A percentile compares a stretch with the other conserved stretches of the same genome.
These are phyloP conservation scores for Ophiosphaerella korrae DNA, from an alignment of 2,329 filamentous ascomycete genomes.

Conservation along the genomic window DNA sequence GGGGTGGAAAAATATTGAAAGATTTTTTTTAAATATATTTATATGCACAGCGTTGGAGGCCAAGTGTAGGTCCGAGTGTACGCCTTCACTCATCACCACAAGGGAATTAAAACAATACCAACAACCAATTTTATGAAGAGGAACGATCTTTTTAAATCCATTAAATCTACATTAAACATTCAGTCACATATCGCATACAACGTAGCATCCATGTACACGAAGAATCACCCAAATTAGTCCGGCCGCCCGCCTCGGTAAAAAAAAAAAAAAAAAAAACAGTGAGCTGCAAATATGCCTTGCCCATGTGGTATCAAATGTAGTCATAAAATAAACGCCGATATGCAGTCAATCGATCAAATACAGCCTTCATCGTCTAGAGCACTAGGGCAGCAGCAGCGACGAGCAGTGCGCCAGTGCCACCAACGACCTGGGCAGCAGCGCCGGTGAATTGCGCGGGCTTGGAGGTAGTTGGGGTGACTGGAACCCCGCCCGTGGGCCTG, in stretches of 20 bases:
- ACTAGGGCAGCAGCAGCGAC: slow-evolving; percentile 30
- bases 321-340: slow-evolving; percentile 20
- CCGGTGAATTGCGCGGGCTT: slow-evolving; percentile 22
- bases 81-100: too few species aligned
- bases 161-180: slow-evolving; percentile 6
- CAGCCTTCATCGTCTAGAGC: slow-evolving; percentile 22
- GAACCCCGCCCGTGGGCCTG: slow-evolving; percentile 16
- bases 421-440: slow-evolving; percentile 25
- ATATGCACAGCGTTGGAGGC: too few species aligned
- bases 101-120: too few species aligned
- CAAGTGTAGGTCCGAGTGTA: too few species aligned
- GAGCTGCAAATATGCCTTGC: neutral
- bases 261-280: neutral
- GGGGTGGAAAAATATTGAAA: neutral
- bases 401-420: slow-evolving; percentile 28
- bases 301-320: slow-evolving; percentile 26
- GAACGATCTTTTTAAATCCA: neutral
- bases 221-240: slow-evolving; percentile 9
- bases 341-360: slow-evolving; percentile 9
- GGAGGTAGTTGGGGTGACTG: slow-evolving; percentile 17
- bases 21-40: neutral
- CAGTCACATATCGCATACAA: neutral
- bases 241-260: neutral
- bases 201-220: slow-evolving; percentile 17
- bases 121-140: too few species aligned